These are phyloP conservation scores for Corallochytrium limacisporum DNA, from an alignment of 78 protist genomes.

Conservation along the genomic window DNA sequence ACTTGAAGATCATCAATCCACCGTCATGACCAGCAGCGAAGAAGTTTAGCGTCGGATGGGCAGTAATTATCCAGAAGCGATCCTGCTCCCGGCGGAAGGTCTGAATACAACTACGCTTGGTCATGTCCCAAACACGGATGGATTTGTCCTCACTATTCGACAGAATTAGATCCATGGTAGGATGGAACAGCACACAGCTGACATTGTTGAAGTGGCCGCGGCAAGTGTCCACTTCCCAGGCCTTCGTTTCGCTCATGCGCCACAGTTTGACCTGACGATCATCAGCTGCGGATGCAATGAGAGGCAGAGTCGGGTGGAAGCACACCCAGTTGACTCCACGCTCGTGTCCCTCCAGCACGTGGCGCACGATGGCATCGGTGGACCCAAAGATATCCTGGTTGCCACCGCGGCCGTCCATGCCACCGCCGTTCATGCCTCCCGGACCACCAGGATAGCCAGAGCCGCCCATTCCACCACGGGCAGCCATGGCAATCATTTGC, in stretches of 20 bases:
- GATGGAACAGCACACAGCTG: conserved; percentile 87
- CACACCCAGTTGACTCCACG: conserved; percentile 97
- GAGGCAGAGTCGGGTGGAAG: conserved; percentile 89
- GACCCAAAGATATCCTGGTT: conserved; percentile 72
- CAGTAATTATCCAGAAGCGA: conserved; percentile 92
- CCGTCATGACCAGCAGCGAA: conserved; percentile 95
- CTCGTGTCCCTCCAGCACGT: conserved; percentile 76
- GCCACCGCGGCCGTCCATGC: neutral
- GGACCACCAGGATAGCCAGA: conserved; percentile 3
- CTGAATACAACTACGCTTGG: conserved; percentile 46
- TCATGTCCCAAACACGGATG: conserved; percentile 93
- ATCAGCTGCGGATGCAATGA: conserved; percentile 89
- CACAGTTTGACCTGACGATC: conserved; percentile 89
- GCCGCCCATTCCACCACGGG: too few species aligned
- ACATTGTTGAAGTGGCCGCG: conserved; percentile 94
- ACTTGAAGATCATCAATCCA: conserved; percentile 83
- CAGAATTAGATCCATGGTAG: conserved; percentile 43
- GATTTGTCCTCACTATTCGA: conserved; percentile 88
- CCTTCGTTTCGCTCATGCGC: conserved; percentile 32
- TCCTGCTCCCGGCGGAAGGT: conserved; percentile 86
- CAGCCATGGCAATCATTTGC: neutral
- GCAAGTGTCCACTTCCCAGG: conserved; percentile 81
- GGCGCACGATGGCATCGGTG: conserved; percentile 66
- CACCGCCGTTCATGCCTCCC: conserved; percentile 11
- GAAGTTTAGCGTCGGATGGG: conserved; percentile 70